Conservation (phyloP, 441 rosid species). For the Populus tomentosa region DNA sequence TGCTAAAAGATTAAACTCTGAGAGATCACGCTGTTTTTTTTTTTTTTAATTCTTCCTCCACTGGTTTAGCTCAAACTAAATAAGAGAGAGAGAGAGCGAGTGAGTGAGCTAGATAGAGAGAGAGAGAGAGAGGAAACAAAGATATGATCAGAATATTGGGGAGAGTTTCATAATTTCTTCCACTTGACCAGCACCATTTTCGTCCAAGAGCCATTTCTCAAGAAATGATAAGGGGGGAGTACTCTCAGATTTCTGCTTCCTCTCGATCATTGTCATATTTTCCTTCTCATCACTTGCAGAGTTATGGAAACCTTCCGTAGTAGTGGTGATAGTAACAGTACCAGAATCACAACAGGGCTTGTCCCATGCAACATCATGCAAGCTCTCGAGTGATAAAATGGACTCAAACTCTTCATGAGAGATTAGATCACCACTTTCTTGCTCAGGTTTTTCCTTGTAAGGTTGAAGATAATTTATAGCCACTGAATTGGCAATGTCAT, state of each 20-base stretch:
- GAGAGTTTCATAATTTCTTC: slow-evolving; percentile 73
- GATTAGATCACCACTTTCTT: slow-evolving; percentile 35
- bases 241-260: slow-evolving; percentile 27
- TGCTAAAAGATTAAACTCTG: slow-evolving; percentile 3
- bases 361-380: slow-evolving; percentile 43
- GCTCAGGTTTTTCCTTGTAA: slow-evolving; percentile 32
- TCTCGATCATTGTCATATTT: neutral
- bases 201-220: slow-evolving; percentile 96
- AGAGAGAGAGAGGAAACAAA: neutral
- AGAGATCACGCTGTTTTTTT: slow-evolving; percentile 6
- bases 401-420: slow-evolving; percentile 52
- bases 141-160: slow-evolving; percentile 45
- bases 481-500: slow-evolving; percentile 10
- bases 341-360: slow-evolving; percentile 31
- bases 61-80: slow-evolving; percentile 3
- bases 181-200: slow-evolving; percentile 53
- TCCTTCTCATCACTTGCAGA: slow-evolving; percentile 30
- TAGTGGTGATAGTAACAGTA: slow-evolving; percentile 17
- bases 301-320: slow-evolving; percentile 16
- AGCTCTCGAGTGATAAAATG: slow-evolving; percentile 51
- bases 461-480: slow-evolving; percentile 11
- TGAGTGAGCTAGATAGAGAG: no score
- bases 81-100: no score
- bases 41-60: neutral
- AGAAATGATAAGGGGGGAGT: slow-evolving; percentile 70